These are phyloP conservation scores for Chytriomyces confervae DNA, from an alignment of 192 early-diverging fungal species.

Conservation along the genomic window DNA sequence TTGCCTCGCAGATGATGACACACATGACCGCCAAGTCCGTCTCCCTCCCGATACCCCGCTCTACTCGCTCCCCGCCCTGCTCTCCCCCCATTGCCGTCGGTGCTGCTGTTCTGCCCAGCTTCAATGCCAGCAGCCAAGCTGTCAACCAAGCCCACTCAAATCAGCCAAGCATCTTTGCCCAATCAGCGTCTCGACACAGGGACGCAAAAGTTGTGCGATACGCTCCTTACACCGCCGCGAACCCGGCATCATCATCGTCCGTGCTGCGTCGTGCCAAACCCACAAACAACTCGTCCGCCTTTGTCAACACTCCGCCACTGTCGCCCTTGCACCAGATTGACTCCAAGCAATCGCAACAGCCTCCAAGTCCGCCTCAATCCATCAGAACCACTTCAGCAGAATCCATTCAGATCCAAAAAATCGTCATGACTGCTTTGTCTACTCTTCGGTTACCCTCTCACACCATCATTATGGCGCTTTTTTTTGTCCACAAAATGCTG, in stretches of 20 bases:
- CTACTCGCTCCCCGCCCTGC: neutral
- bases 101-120: neutral
- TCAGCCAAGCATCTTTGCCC: too few relatives aligned
- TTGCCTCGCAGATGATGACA: neutral
- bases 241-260: neutral
- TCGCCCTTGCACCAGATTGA: neutral
- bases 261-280: neutral
- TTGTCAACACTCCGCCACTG: neutral
- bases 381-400: neutral
- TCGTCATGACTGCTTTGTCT: constrained; percentile 11
- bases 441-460: constrained; percentile 23
- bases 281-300: too few relatives aligned
- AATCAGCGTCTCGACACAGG: neutral
- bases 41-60: neutral
- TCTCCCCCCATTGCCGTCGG: neutral
- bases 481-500: constrained; percentile 20
- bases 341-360: neutral
- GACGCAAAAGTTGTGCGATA: neutral
- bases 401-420: constrained; percentile 21
- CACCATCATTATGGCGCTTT: constrained; percentile 10
- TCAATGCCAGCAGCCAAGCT: neutral
- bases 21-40: constrained; percentile 7
- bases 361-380: neutral
- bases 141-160: neutral
- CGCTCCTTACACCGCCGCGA: neutral